Evolutionary conservation across 257 asterid genomes (phyloP), one percentile per base, ranked within the genome.

Genomic region (Solanum rostratum): DNA sequence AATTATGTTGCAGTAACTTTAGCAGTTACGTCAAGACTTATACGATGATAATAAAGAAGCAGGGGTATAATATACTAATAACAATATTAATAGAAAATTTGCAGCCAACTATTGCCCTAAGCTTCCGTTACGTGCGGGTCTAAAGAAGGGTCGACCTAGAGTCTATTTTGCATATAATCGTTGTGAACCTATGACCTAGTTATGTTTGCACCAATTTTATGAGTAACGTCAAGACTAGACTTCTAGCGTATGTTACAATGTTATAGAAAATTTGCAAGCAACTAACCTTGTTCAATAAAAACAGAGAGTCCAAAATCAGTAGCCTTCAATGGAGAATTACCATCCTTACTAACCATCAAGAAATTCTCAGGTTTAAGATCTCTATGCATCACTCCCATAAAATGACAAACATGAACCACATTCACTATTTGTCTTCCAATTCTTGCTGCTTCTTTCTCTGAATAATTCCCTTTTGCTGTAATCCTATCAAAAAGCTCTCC

Each of bases 341-440:
- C 92, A 84, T 63, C 88, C 53, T 55, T 63, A 71, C 80, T 84
- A 39, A 84, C 88, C 81, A 89, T 69, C 90, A 89, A 86, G 88
- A 89, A 89, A 60, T 89, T 89, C 87, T 89, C 92, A 37, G 92
- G 92, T 83, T 89, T 89, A 8, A 89, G 90, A 70, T 89, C 92
- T 83, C 92, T 84, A 69, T 89, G 92, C 22, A 89, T 84, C 16
- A 89, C 92, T 55, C 90, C 92, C 92, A 89, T 89, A 62, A 89
- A 89, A 86, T 89, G 92, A 60, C 89, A 89, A 45, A 24, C 90
- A 80, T 89, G 90, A 62, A 89, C 90, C 78, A 89, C 92, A 83
- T 87, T 89, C 33, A 89, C 92, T 68, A 89, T 83, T 84, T 89
- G 90, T 60, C 90, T 87, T 24, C 88, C 92, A 82, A 87, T 86